phyloP scores from a whole-genome alignment of 495 filamentous ascomycete species.

The Chlorociboria aeruginascens region DNA sequence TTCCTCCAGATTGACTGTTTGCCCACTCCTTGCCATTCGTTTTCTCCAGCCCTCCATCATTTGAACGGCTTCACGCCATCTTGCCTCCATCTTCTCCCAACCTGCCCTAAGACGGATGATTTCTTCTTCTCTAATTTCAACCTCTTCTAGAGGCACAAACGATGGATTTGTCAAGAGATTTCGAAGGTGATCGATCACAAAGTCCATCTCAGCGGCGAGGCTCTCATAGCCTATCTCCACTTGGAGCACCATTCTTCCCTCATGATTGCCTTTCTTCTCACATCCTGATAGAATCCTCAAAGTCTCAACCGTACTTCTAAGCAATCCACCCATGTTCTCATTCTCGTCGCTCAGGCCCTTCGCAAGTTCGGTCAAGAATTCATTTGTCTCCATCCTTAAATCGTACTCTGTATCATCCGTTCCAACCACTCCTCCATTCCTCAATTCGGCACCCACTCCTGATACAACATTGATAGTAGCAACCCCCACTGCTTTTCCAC shows the following conservation, averaged over 20 bases:
- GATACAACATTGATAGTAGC: slow-evolving; percentile 43
- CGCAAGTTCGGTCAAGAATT: slow-evolving; percentile 80
- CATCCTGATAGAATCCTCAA: slow-evolving; percentile 73
- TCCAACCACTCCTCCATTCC: slow-evolving; percentile 29
- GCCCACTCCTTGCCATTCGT: slow-evolving; percentile 65
- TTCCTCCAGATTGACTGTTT: slow-evolving; percentile 73
- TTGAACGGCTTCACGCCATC: slow-evolving; percentile 80
- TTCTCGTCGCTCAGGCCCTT: slow-evolving; percentile 90
- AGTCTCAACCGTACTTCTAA: slow-evolving; percentile 56
- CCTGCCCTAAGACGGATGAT: slow-evolving; percentile 69
- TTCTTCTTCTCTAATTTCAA: slow-evolving; percentile 81
- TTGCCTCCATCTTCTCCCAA: slow-evolving; percentile 81
- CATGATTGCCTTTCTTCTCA: slow-evolving; percentile 34
- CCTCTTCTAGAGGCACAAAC: slow-evolving; percentile 91
- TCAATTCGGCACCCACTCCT: slow-evolving; percentile 23
- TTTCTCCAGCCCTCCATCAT: slow-evolving; percentile 92
- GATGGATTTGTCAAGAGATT: slow-evolving; percentile 85
- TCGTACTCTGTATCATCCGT: slow-evolving; percentile 53
- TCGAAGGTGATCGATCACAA: slow-evolving; percentile 64
- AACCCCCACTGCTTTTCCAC: slow-evolving; percentile 34
- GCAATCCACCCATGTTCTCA: slow-evolving; percentile 62
- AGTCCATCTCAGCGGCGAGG: slow-evolving; percentile 58
- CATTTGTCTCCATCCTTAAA: slow-evolving; percentile 76
- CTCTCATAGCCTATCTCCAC: slow-evolving; percentile 46
- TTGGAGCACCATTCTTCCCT: slow-evolving; percentile 22